Base-by-base conservation (phyloP, 1,284 basidiomycete genomes). In the Fomitopsis schrenkii region DNA sequence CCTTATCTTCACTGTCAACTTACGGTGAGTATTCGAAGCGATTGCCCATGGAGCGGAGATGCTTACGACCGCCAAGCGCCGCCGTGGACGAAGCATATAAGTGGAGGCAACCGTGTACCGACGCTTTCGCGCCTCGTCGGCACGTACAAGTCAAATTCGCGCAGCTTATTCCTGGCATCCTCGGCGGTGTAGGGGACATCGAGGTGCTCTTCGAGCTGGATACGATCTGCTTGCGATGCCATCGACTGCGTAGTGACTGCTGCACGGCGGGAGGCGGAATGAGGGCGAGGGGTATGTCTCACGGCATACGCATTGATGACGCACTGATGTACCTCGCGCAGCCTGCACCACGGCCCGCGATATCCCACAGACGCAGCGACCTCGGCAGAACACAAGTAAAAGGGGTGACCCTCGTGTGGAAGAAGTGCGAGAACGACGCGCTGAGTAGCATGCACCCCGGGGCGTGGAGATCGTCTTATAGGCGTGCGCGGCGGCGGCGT, bases 21-120 rank as follows among this genome's bases (percentile, higher is more conserved):
- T 58, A 26, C 41, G 40, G 54, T 56, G 17, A 58, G 17, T 44
- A 36, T 52, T 8, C 54, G 19, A 42, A 19, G 15, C 22, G 1
- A 12, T 15, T 30, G 42, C 57, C 30, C 55, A 36, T 22, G 46
- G 57, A 30, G 45, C 12, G 17, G 40, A 26, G 53, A 28, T 26
- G 72, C 87, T 79, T 69, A 90, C 90, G 83, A 74, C 67, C 84
- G 77, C 91, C 91, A 93, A 40, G 91, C 91, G 44, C 91, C 91
- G 40, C 91, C 91, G 68, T 93, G 91, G 17, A 92, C 76, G 67
- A 59, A 87, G 66, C 61, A 85, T 70, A 52, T 75, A 73, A 58
- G 64, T 53, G 61, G 63, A 33, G 46, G 57, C 10, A 15, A 19
- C 17, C 28, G 41, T 26, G 52, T 46, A 52, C 62, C 59, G 41